These are phyloP conservation scores for Microthyrium microscopicum DNA, from an alignment of 2,329 filamentous ascomycete genomes.

Conservation along the genomic window DNA sequence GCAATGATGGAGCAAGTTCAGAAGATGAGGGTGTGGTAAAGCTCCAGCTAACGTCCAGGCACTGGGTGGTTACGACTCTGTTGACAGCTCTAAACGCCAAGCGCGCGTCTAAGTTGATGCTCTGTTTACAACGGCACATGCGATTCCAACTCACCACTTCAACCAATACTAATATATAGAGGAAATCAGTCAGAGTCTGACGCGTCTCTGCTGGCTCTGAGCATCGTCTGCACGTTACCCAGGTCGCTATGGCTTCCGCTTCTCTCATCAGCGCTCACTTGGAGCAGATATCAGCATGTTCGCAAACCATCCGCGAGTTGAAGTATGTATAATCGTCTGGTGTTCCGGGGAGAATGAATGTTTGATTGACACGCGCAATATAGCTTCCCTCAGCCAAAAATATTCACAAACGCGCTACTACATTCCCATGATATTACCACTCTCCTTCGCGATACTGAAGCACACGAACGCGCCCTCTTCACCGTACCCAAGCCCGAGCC, in stretches of 20 bases:
- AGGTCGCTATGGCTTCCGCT: too few species aligned
- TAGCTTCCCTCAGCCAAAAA: slow-evolving; percentile 83
- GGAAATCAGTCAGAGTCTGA: too few species aligned
- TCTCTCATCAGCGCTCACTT: slow-evolving; percentile 30
- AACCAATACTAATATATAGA: too few species aligned
- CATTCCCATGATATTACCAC: slow-evolving; percentile 82
- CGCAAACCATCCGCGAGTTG: slow-evolving; percentile 30
- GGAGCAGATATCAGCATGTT: slow-evolving; percentile 33
- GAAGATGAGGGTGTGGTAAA: too few species aligned
- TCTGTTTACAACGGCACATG: not conserved
- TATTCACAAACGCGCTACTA: slow-evolving; percentile 87
- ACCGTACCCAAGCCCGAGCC: slow-evolving; percentile 55
- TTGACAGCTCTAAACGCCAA: too few species aligned
- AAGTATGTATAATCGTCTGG: slow-evolving; percentile 16
- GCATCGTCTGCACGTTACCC: too few species aligned
- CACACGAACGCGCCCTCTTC: slow-evolving; percentile 88
- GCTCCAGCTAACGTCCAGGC: too few species aligned
- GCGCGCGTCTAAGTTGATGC: not conserved
- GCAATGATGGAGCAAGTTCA: too few species aligned
- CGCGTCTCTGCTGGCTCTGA: too few species aligned
- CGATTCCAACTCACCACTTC: slow-evolving; percentile 1
- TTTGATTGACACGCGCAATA: too few species aligned
- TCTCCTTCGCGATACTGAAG: slow-evolving; percentile 85
- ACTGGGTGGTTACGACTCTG: too few species aligned
- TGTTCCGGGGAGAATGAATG: too few species aligned